Evolutionary conservation across 176 grass and related monocot species (phyloP).

Genomic region (Themeda triandra): DNA sequence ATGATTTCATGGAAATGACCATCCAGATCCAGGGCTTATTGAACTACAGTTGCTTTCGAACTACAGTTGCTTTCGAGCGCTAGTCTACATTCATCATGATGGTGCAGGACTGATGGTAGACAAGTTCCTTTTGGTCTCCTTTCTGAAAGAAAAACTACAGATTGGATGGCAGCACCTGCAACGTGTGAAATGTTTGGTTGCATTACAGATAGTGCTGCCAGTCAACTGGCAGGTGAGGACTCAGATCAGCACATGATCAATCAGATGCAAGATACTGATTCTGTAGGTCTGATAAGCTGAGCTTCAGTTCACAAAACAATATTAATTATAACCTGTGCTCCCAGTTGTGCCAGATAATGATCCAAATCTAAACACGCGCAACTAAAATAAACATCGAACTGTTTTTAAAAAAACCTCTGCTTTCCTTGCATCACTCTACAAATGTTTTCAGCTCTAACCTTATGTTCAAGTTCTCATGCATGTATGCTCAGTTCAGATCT

Average conservation of each 20-base stretch:
- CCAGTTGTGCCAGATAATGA: not conserved
- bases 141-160: not conserved
- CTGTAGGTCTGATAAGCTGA: not conserved
- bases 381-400: not conserved
- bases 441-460: not conserved
- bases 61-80: not conserved
- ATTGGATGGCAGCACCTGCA: not conserved
- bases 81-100: not conserved
- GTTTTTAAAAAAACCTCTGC: not conserved
- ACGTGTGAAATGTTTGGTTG: conserved; percentile 18
- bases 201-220: not conserved
- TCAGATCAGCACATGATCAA: not conserved
- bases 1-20: conserved; percentile 4
- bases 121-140: conserved; percentile 13
- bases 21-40: not conserved
- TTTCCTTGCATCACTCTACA: not conserved
- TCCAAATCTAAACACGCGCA: not conserved
- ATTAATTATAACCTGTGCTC: not conserved
- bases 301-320: not conserved
- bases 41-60: too few species aligned
- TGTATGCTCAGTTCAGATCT: not conserved
- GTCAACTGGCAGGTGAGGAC: not conserved
- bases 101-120: not conserved
- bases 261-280: not conserved
- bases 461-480: too few species aligned